Conservation (phyloP, 2,329 filamentous ascomycete species). For the Cladosporium sp. region DNA sequence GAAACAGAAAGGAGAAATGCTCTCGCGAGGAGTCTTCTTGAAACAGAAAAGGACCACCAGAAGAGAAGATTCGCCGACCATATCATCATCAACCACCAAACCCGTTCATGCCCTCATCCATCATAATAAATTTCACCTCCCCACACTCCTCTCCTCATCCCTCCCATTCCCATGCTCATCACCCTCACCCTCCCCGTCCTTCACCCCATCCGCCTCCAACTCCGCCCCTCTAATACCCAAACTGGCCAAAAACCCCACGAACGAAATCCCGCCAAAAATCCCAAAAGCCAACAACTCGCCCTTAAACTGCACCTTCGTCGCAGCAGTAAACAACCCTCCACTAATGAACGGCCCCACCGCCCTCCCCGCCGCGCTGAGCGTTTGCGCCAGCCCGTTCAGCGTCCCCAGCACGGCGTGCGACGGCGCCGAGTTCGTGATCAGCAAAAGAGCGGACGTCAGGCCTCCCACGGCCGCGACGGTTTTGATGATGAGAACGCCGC, state of each 20-base stretch:
- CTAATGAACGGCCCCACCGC: constrained; percentile 86
- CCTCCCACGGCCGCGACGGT: constrained; percentile 88
- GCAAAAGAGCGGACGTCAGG: constrained; percentile 78
- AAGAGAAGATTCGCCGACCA: too few relatives aligned
- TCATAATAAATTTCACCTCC: too few relatives aligned
- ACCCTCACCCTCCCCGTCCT: too few relatives aligned
- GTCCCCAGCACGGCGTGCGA: constrained; percentile 82
- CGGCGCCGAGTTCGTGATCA: constrained; percentile 91
- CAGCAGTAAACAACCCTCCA: constrained; percentile 78
- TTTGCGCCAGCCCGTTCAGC: constrained; percentile 90
- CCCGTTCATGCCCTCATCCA: too few relatives aligned
- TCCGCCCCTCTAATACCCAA: constrained; percentile 67
- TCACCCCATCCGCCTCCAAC: constrained; percentile 50
- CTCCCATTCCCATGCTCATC: constrained; percentile 42
- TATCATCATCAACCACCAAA: too few relatives aligned
- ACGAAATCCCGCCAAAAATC: constrained; percentile 76
- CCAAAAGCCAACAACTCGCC: constrained; percentile 85
- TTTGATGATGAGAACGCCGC: constrained; percentile 75
- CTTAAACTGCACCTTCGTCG: constrained; percentile 68
- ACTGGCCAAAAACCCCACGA: constrained; percentile 75
- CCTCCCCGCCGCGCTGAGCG: constrained; percentile 83
- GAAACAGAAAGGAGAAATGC: too few relatives aligned
- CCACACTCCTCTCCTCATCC: constrained; percentile 13
- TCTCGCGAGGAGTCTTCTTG: too few relatives aligned
- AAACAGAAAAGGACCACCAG: too few relatives aligned